These are phyloP conservation scores for Seminavis robusta DNA, from an alignment of 108 stramenopile species.

Conservation along the genomic window DNA sequence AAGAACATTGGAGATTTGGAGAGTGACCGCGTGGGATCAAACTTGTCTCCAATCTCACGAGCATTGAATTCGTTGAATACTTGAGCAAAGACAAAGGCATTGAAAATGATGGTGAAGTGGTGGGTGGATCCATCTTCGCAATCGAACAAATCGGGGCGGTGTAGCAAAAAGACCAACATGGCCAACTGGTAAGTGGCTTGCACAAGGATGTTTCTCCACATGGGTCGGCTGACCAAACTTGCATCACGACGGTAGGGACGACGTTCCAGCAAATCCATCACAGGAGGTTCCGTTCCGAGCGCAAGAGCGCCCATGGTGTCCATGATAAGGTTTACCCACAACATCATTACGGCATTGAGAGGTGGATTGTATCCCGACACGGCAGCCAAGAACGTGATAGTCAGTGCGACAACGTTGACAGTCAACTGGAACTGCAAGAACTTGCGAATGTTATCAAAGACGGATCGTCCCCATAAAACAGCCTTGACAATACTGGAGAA, in stretches of 20 bases:
- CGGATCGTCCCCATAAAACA: conserved; percentile 97
- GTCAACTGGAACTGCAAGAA: conserved; percentile 98
- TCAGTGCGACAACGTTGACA: conserved; percentile 97
- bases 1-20: conserved; percentile 78
- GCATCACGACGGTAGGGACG: conserved; percentile 74
- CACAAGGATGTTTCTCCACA: conserved; percentile 84
- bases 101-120: conserved; percentile 92
- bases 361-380: conserved; percentile 92
- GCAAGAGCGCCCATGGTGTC: conserved; percentile 98
- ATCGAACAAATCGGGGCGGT: conserved; percentile 48
- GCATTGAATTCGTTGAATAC: conserved; percentile 95
- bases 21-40: conserved; percentile 48
- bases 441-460: conserved; percentile 97
- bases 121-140: conserved; percentile 64
- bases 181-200: conserved; percentile 75
- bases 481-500: conserved; percentile 99
- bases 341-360: conserved; percentile 96
- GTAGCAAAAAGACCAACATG: conserved; percentile 57
- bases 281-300: conserved; percentile 94
- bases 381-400: conserved; percentile 93
- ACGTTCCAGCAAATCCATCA: conserved; percentile 70
- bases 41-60: conserved; percentile 70
- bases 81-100: conserved; percentile 92
- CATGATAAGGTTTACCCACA: conserved; percentile 99
- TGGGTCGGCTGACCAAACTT: conserved; percentile 73